phyloP scores from a whole-genome alignment of 2,329 filamentous ascomycete species.

The Zelopaecilomyces penicillatus region DNA sequence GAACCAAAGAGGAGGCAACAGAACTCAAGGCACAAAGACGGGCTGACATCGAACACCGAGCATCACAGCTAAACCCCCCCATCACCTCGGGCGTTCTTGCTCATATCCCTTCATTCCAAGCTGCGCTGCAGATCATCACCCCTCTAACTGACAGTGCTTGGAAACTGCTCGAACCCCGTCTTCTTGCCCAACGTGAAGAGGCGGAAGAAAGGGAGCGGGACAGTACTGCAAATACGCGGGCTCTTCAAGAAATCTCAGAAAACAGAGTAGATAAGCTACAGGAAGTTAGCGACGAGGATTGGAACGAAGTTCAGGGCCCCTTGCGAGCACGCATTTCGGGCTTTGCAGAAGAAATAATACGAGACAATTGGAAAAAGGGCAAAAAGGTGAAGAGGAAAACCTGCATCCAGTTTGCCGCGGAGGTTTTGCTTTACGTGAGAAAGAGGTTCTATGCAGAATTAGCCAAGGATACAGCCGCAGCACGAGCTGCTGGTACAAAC shows the following conservation, averaged over 20 bases:
- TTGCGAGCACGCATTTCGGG: constrained; percentile 55
- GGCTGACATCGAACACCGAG: constrained; percentile 64
- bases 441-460: constrained; percentile 57
- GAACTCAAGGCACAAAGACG: constrained; percentile 56
- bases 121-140: constrained; percentile 59
- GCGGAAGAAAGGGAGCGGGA: constrained; percentile 52
- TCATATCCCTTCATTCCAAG: constrained; percentile 66
- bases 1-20: constrained; percentile 54
- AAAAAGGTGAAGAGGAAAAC: constrained; percentile 54
- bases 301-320: constrained; percentile 62
- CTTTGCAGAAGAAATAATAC: constrained; percentile 64
- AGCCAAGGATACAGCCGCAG: constrained; percentile 41
- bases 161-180: constrained; percentile 58
- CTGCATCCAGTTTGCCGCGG: constrained; percentile 60
- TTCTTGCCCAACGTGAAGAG: constrained; percentile 56
- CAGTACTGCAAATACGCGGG: constrained; percentile 20
- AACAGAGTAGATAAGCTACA: constrained; percentile 17
- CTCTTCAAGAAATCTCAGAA: constrained; percentile 24
- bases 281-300: constrained; percentile 57
- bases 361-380: constrained; percentile 55
- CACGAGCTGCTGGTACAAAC: constrained; percentile 36
- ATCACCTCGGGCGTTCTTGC: constrained; percentile 53
- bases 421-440: constrained; percentile 60
- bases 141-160: constrained; percentile 62
- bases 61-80: constrained; percentile 56